These are phyloP conservation scores for Geosmithia morbida DNA, from an alignment of 2,329 filamentous ascomycete species.

Conservation along the genomic window DNA sequence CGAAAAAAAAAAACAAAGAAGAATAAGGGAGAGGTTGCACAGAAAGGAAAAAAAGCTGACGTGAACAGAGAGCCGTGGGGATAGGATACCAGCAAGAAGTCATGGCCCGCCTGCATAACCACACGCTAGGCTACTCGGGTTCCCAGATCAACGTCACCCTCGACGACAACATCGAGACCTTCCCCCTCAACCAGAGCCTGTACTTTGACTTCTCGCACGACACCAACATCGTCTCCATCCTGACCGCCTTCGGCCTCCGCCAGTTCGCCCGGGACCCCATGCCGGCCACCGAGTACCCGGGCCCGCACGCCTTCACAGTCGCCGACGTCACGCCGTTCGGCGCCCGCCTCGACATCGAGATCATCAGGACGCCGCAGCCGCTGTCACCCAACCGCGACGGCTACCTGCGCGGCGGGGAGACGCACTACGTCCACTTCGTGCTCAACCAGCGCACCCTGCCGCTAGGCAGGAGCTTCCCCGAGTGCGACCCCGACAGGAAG, in stretches of 20 bases:
- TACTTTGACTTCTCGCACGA: slow-evolving; percentile 73
- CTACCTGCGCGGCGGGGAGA: slow-evolving; percentile 38
- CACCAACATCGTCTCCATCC: slow-evolving; percentile 54
- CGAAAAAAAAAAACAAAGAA: no score
- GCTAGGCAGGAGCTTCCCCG: slow-evolving; percentile 48
- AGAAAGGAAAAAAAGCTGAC: not conserved
- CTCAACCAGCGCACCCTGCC: slow-evolving; percentile 63
- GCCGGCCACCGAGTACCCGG: slow-evolving; percentile 37
- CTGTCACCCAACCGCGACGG: slow-evolving; percentile 38
- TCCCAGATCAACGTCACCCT: slow-evolving; percentile 56
- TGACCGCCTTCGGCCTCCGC: slow-evolving; percentile 57
- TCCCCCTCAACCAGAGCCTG: slow-evolving; percentile 58
- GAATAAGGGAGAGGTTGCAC: no score
- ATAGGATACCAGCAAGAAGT: slow-evolving; percentile 62
- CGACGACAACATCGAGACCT: slow-evolving; percentile 52
- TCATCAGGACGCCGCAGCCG: slow-evolving; percentile 54
- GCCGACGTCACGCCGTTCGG: slow-evolving; percentile 58
- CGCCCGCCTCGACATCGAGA: slow-evolving; percentile 57
- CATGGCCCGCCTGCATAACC: slow-evolving; percentile 54
- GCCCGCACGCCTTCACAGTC: slow-evolving; percentile 47
- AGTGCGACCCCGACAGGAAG: slow-evolving; percentile 45
- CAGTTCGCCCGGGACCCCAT: slow-evolving; percentile 48
- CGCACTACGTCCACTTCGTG: slow-evolving; percentile 59
- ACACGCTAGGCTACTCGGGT: slow-evolving; percentile 42
- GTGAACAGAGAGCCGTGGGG: slow-evolving; percentile 46